Evolutionary conservation across 2,329 filamentous ascomycete species (phyloP).

Genomic region (Bertia moriformis): DNA sequence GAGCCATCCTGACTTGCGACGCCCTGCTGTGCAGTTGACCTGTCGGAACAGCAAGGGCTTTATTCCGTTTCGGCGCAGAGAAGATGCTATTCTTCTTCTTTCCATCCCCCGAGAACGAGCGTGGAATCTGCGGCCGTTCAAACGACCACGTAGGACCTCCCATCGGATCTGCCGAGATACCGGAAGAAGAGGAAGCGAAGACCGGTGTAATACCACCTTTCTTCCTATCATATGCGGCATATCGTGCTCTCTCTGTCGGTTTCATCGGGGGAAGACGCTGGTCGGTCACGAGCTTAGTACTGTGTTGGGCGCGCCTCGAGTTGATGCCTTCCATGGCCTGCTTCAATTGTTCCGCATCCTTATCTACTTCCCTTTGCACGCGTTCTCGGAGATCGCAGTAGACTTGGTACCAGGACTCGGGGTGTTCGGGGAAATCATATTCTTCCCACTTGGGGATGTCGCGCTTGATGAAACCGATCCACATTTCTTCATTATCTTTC

Average conservation of each 20-base stretch:
- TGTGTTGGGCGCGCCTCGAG: background rate
- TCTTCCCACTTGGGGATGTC: background rate
- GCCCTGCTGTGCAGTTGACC: background rate
- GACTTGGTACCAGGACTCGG: background rate
- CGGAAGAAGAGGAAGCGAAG: background rate
- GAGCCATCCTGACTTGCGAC: constrained; percentile 16
- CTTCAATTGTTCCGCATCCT: background rate
- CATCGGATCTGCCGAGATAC: background rate
- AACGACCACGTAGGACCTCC: background rate
- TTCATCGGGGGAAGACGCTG: background rate
- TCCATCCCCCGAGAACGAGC: background rate
- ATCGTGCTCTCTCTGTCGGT: background rate
- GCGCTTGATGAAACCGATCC: background rate
- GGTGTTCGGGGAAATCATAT: background rate
- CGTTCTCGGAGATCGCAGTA: background rate
- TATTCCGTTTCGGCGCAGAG: background rate
- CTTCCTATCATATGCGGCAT: background rate
- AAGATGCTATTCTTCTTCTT: background rate
- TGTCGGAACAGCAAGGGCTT: background rate
- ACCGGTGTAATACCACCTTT: background rate
- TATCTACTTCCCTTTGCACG: background rate
- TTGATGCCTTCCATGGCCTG: background rate
- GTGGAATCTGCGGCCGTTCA: background rate
- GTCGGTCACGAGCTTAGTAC: background rate
- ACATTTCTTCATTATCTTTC: background rate